phyloP scores from a whole-genome alignment of 371 early-diverging fungal species.

The Saksenaea vasiformis region DNA sequence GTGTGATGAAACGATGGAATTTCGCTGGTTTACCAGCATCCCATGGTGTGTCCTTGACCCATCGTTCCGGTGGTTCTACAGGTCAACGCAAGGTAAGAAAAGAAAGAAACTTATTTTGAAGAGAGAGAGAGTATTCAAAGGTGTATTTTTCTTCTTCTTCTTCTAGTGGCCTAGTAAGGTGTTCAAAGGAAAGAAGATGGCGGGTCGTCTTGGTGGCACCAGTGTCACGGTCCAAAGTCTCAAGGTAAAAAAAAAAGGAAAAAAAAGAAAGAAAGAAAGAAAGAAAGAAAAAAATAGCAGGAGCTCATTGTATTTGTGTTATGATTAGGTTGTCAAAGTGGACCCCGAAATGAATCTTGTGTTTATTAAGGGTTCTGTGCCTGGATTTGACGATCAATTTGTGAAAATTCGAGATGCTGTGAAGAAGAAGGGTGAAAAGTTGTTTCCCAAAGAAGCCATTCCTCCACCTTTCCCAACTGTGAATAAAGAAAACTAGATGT shows the following conservation, averaged over 20 bases:
- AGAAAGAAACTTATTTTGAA: too few species aligned
- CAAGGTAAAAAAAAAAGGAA: constrained; percentile 46
- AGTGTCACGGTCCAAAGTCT: constrained; percentile 81
- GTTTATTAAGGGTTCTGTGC: constrained; percentile 91
- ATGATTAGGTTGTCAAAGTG: constrained; percentile 75
- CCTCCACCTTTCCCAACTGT: constrained; percentile 81
- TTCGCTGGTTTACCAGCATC: constrained; percentile 92
- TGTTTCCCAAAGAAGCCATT: constrained; percentile 67
- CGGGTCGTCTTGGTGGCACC: constrained; percentile 93
- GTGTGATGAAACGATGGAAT: constrained; percentile 97
- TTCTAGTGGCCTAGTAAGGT: constrained; percentile 83
- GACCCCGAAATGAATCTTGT: constrained; percentile 83
- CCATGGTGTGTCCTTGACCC: constrained; percentile 92
- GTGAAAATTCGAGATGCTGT: constrained; percentile 88
- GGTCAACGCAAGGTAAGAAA: constrained; percentile 79
- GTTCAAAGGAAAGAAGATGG: constrained; percentile 97
- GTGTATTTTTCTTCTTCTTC: background rate
- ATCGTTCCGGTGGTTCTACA: constrained; percentile 94
- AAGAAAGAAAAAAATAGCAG: too few species aligned
- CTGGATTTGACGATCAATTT: constrained; percentile 85
- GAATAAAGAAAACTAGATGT: constrained; percentile 31
- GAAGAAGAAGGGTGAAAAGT: constrained; percentile 69
- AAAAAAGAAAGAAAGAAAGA: background rate
- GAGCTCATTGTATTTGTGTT: background rate
- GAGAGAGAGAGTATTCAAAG: too few species aligned